phyloP scores from a whole-genome alignment of 2,329 filamentous ascomycete species.

The Metarhizium anisopliae region DNA sequence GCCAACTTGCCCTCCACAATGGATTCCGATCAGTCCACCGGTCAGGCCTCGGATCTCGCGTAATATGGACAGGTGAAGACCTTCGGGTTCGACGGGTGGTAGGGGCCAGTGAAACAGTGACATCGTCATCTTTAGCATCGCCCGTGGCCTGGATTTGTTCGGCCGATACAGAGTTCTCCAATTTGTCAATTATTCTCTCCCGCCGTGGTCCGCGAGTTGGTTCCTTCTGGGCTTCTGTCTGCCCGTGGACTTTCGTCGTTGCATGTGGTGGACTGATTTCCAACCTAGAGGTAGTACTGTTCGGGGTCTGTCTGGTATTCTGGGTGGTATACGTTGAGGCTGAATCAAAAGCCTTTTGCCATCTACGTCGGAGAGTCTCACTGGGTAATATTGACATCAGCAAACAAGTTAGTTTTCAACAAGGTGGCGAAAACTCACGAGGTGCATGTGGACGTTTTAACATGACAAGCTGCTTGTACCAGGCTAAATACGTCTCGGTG shows the following conservation, averaged over 20 bases:
- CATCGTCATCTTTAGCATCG: not conserved
- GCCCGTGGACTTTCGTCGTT: not conserved
- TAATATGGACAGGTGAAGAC: conserved; percentile 8
- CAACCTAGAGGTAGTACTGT: not conserved
- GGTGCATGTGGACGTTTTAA: not conserved
- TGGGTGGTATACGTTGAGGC: not conserved
- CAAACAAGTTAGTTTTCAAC: no score
- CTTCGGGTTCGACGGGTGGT: conserved; percentile 17
- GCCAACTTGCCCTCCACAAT: conserved; percentile 44
- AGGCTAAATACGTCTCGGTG: not conserved
- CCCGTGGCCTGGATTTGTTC: not conserved
- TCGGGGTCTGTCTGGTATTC: not conserved
- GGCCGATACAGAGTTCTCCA: not conserved
- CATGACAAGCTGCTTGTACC: not conserved
- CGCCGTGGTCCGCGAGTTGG: not conserved
- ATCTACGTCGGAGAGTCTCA: not conserved
- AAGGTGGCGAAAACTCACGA: not conserved
- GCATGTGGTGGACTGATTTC: not conserved
- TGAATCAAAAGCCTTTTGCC: conserved; percentile 3
- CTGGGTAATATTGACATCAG: not conserved
- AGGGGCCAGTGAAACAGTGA: not conserved
- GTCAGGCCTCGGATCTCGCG: conserved; percentile 11
- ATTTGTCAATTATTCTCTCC: not conserved
- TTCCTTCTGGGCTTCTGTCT: not conserved
- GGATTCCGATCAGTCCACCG: conserved; percentile 44